Percentiles rank a stretch among this genome's conserved stretches.
Conservation (phyloP, 768 basidiomycete species). For the Candolleomyces eurysporus region DNA sequence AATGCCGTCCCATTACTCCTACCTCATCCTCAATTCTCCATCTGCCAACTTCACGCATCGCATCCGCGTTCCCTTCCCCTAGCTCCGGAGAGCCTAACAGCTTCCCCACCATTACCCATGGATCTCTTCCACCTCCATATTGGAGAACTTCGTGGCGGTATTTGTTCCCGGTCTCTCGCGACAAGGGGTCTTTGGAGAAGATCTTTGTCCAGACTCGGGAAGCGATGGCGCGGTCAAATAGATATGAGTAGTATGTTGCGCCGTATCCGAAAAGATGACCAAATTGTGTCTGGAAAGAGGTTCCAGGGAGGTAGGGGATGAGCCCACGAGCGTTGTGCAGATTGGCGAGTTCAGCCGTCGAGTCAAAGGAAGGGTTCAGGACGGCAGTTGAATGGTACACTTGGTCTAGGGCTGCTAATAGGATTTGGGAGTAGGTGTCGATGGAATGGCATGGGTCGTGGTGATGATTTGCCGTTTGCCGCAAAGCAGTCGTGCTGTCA, state of each 20-base stretch:
- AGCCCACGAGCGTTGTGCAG: conserved; percentile 71
- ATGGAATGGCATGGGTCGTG: conserved; percentile 78
- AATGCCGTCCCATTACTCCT: conserved; percentile 59
- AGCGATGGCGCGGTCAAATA: conserved; percentile 95
- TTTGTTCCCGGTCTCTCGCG: conserved; percentile 73
- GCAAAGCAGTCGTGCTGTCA: conserved; percentile 42
- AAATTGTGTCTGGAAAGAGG: conserved; percentile 94
- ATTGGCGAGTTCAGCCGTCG: conserved; percentile 61
- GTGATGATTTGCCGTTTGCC: conserved; percentile 62
- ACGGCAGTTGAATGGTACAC: conserved; percentile 77
- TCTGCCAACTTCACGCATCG: conserved; percentile 87
- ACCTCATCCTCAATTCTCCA: conserved; percentile 86
- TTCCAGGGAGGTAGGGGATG: conserved; percentile 80
- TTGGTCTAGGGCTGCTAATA: conserved; percentile 88
- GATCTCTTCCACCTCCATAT: conserved; percentile 88
- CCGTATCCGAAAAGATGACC: conserved; percentile 96
- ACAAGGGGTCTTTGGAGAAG: conserved; percentile 67
- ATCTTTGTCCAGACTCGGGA: conserved; percentile 83
- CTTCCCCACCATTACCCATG: conserved; percentile 87
- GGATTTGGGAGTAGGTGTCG: conserved; percentile 88
- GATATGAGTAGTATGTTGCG: conserved; percentile 96
- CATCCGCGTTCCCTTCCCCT: conserved; percentile 67
- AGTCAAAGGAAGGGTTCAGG: conserved; percentile 60
- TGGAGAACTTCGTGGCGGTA: conserved; percentile 74
- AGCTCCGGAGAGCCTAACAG: conserved; percentile 66